Conservation (phyloP, 139 green algal genomes). For the Spirogloea muscicola region DNA sequence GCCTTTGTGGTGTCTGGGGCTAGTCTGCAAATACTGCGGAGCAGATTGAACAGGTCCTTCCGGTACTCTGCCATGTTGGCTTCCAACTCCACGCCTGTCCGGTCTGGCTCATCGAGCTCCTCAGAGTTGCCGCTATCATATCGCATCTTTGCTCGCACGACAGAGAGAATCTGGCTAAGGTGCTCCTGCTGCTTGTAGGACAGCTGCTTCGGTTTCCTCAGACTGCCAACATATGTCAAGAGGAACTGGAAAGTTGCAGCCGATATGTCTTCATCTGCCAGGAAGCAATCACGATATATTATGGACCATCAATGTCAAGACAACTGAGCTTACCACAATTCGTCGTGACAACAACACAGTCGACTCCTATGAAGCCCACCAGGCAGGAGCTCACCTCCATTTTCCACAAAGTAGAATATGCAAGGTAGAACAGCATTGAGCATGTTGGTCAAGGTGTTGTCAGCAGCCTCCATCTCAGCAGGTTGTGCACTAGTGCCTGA, state of each 20-base stretch:
- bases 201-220: slow-evolving; percentile 24
- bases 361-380: no score
- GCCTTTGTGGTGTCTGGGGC: slow-evolving; percentile 32
- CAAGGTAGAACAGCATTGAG: no score
- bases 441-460: no score
- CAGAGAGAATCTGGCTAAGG: slow-evolving; percentile 37
- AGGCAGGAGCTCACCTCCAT: no score
- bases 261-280: slow-evolving; percentile 45
- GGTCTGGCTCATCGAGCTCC: slow-evolving; percentile 1
- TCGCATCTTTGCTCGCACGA: slow-evolving; percentile 31
- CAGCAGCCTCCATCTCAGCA: no score
- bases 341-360: no score
- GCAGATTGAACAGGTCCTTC: slow-evolving; percentile 45
- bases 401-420: no score
- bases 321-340: no score
- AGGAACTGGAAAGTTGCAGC: slow-evolving; percentile 47
- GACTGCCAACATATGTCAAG: slow-evolving; percentile 20
- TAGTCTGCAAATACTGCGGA: slow-evolving; percentile 43
- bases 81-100: slow-evolving; percentile 41
- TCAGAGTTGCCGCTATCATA: slow-evolving; percentile 14
- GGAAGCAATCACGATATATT: no score
- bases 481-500: no score
- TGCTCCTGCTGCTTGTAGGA: slow-evolving; percentile 37
- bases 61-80: slow-evolving; percentile 45
- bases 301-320: no score